Conservation (phyloP, 225 moss, liverwort and hornwort genomes). For the Polytrichum formosum region DNA sequence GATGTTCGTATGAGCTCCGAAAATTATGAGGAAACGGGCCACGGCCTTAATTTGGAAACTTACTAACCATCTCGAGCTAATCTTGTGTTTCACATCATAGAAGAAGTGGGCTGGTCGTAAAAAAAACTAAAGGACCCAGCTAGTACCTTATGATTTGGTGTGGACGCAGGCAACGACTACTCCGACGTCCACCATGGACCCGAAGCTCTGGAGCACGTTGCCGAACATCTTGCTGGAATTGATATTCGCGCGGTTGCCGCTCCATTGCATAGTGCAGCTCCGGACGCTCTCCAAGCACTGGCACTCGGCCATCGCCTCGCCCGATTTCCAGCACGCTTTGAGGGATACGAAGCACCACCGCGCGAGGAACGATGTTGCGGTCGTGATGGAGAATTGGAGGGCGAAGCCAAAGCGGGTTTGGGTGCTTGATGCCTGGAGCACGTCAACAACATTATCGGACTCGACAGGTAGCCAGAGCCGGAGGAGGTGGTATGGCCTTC, state of each 20-base stretch:
- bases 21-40: no score
- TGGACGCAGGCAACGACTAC: no score
- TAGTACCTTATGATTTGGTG: no score
- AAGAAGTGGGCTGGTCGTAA: no score
- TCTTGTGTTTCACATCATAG: no score
- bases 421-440: background rate
- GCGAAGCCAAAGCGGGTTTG: background rate
- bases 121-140: no score
- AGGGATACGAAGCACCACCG: no score
- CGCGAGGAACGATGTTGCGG: no score
- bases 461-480: background rate
- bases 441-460: no score
- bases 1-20: no score
- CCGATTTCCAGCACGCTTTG: constrained; percentile 1
- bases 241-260: background rate
- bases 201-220: background rate
- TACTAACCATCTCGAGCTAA: no score
- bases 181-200: background rate
- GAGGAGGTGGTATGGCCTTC: background rate
- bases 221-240: background rate
- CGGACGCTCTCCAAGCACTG: background rate
- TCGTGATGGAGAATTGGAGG: background rate
- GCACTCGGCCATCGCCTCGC: background rate
- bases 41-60: no score
- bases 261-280: background rate